Evolutionary conservation across 441 rosid genomes (phyloP).

Genomic region (Adansonia madagascariensis): DNA sequence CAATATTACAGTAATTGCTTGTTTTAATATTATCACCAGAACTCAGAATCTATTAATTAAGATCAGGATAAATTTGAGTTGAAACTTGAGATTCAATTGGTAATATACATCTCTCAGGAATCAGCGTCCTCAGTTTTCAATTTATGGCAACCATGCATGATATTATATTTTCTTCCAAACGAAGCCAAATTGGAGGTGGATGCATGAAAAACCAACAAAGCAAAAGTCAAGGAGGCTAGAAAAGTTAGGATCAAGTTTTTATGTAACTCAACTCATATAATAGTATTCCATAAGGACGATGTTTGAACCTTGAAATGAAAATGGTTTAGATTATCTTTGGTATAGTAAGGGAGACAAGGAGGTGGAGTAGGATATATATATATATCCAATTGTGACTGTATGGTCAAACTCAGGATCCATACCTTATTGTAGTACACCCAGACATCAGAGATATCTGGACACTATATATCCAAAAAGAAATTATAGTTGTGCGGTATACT

Average conservation of each 20-base stretch:
- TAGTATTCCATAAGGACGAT: neutral
- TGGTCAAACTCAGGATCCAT: neutral
- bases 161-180: too few species aligned
- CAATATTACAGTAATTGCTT: too few species aligned
- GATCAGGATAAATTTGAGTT: too few species aligned
- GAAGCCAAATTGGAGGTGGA: too few species aligned
- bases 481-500: neutral
- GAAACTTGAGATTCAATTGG: too few species aligned
- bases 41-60: too few species aligned
- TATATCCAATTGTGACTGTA: neutral
- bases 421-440: neutral
- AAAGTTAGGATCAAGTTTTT: neutral
- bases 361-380: neutral
- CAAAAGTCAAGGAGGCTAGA: neutral
- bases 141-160: too few species aligned
- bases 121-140: too few species aligned
- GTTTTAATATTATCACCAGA: too few species aligned
- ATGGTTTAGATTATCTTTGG: neutral
- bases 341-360: neutral
- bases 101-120: too few species aligned
- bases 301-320: neutral
- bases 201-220: neutral
- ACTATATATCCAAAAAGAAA: neutral
- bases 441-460: neutral
- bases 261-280: neutral